Evolutionary conservation across 139 green algal genomes (phyloP).

Genomic region (Ulvella scutata): DNA sequence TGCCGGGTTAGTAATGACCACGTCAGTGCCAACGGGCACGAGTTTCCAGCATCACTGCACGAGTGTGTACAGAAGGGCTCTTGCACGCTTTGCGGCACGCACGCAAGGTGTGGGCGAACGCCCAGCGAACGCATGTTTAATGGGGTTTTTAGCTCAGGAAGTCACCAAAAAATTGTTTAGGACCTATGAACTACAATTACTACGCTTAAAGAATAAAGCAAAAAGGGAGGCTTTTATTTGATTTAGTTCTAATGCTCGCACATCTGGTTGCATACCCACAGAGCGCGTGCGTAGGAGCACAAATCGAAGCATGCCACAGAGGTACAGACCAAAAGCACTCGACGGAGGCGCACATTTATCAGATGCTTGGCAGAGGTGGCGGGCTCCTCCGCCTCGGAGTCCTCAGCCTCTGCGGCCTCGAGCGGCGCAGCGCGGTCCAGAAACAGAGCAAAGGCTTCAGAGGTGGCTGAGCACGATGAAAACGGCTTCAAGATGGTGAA

Average conservation of each 20-base stretch:
- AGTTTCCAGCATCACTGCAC: no score
- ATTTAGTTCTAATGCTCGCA: not conserved
- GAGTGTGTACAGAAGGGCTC: no score
- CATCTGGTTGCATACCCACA: not conserved
- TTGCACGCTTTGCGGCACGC: no score
- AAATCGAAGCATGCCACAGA: not conserved
- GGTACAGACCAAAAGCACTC: not conserved
- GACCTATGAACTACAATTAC: no score
- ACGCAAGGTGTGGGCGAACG: no score
- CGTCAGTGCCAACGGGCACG: no score
- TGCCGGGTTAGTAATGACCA: no score
- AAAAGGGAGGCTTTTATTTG: not conserved
- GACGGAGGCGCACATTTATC: not conserved
- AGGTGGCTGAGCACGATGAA: slow-evolving; percentile 9
- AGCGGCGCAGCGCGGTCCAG: slow-evolving; percentile 7
- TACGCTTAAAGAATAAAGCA: not conserved
- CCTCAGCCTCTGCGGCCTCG: not conserved
- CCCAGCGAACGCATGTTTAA: no score
- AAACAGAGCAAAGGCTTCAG: slow-evolving; percentile 14
- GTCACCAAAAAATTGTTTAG: no score
- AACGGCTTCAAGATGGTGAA: slow-evolving; percentile 21
- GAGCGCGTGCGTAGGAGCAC: not conserved
- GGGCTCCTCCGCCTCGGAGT: no score
- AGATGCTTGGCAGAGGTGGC: not conserved
- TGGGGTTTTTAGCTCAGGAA: no score